Conservation (phyloP, 352 stramenopile genomes). For the Elongisporangium anandrum region DNA sequence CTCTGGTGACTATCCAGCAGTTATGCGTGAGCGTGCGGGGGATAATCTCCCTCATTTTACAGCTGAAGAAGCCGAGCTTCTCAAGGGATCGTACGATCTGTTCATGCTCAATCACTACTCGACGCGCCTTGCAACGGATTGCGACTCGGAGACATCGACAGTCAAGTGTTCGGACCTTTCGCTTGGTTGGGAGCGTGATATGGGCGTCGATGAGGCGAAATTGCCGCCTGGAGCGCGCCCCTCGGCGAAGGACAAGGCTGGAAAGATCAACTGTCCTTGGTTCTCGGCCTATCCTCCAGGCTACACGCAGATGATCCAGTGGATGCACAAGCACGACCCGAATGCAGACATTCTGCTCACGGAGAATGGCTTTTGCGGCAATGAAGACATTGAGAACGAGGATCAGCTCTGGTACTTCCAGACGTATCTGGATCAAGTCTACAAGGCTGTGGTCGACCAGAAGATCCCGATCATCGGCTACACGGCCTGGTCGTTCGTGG, state of each 20-base stretch:
- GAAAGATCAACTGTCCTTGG: constrained; percentile 34
- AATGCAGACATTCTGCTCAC: constrained; percentile 31
- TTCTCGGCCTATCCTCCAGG: constrained; percentile 39
- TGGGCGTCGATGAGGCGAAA: constrained; percentile 46
- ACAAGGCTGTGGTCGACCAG: constrained; percentile 29
- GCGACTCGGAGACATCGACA: constrained; percentile 28
- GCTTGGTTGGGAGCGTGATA: constrained; percentile 36
- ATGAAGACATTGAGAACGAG: constrained; percentile 32
- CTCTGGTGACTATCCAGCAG: constrained; percentile 86
- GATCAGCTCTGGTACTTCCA: constrained; percentile 47
- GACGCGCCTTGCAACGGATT: constrained; percentile 54
- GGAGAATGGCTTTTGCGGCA: constrained; percentile 44
- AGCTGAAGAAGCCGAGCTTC: constrained; percentile 42
- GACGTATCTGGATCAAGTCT: constrained; percentile 31
- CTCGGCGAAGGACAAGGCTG: constrained; percentile 25
- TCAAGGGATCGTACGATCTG: constrained; percentile 89
- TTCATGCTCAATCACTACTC: constrained; percentile 96
- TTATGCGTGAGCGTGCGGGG: constrained; percentile 83
- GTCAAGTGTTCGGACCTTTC: constrained; percentile 24
- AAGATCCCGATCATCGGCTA: constrained; percentile 26
- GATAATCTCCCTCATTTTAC: constrained; percentile 88
- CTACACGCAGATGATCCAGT: constrained; percentile 39
- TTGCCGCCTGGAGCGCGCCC: constrained; percentile 49
- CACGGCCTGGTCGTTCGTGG: constrained; percentile 33
- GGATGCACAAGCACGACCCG: constrained; percentile 28